Evolutionary conservation across 2,329 filamentous ascomycete genomes (phyloP).

Genomic region (Colletotrichum scovillei): DNA sequence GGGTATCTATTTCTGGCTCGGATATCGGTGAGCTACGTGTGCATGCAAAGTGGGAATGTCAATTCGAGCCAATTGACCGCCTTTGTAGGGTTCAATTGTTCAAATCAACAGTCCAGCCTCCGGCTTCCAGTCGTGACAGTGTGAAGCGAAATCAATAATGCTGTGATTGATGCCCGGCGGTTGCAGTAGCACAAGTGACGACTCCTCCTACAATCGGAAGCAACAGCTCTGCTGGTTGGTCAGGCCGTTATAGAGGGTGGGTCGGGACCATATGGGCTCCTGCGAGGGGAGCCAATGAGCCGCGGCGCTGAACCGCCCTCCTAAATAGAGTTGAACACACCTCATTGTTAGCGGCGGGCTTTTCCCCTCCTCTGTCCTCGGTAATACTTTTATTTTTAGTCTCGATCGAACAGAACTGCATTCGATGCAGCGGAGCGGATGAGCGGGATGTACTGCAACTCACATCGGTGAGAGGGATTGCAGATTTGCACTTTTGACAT

Average conservation of each 20-base stretch:
- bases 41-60: neutral
- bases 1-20: conserved; percentile 18
- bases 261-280: conserved; percentile 1
- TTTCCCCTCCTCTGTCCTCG: neutral
- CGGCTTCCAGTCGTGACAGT: neutral
- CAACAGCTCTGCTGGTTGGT: conserved; percentile 23
- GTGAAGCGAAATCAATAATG: neutral
- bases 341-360: neutral
- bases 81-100: neutral
- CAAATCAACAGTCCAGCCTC: neutral
- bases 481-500: conserved; percentile 1
- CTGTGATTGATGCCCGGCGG: conserved; percentile 28
- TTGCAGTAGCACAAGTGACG: conserved; percentile 35
- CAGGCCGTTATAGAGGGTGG: neutral
- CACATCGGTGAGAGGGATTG: neutral
- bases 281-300: conserved; percentile 25
- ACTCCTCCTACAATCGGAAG: conserved; percentile 8
- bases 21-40: neutral
- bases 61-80: conserved; percentile 5
- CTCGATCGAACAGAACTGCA: conserved; percentile 16
- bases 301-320: conserved; percentile 25
- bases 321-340: conserved; percentile 34
- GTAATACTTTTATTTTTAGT: conserved; percentile 28
- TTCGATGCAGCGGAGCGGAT: conserved; percentile 20
- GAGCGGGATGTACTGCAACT: conserved; percentile 5